Percentiles rank a stretch among this genome's conserved stretches.
Evolutionary conservation across 352 stramenopile species (phyloP).

Genomic region (Phytophthora agathidicida): DNA sequence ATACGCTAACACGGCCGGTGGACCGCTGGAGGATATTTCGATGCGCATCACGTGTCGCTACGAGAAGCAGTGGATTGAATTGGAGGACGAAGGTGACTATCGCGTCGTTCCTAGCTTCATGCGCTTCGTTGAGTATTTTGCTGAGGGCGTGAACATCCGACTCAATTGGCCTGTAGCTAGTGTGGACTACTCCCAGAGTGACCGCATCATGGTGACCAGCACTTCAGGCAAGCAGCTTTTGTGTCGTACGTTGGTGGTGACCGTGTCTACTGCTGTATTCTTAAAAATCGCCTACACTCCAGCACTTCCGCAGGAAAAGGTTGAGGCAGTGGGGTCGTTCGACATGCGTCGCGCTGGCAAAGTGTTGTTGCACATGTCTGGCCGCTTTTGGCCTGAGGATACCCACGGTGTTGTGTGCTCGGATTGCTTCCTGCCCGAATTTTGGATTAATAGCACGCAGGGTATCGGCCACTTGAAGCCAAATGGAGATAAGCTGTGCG

Average conservation of each 20-base stretch:
- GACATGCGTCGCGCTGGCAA: constrained; percentile 81
- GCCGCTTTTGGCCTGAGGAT: constrained; percentile 72
- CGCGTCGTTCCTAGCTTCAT: constrained; percentile 72
- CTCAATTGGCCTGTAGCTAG: constrained; percentile 61
- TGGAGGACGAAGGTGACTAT: constrained; percentile 85
- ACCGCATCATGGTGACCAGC: constrained; percentile 62
- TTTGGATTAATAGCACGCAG: constrained; percentile 80
- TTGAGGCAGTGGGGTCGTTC: constrained; percentile 63
- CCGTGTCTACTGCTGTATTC: constrained; percentile 80
- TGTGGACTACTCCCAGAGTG: constrained; percentile 63
- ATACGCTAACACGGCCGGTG: constrained; percentile 84
- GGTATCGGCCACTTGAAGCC: constrained; percentile 66
- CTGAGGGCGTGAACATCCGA: constrained; percentile 49
- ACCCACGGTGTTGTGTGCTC: constrained; percentile 84
- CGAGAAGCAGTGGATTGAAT: constrained; percentile 83
- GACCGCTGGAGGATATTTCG: constrained; percentile 73
- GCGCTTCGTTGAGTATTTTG: constrained; percentile 69
- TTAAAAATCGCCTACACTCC: constrained; percentile 74
- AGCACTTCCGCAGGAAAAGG: constrained; percentile 58
- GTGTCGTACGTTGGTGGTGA: constrained; percentile 72
- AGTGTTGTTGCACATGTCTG: constrained; percentile 75
- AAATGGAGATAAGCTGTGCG: constrained; percentile 56
- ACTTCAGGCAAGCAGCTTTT: constrained; percentile 59
- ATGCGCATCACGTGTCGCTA: constrained; percentile 81
- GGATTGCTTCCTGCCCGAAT: constrained; percentile 83